Percentiles rank a stretch among this genome's conserved stretches.
These are phyloP conservation scores for Rhodamnia argentea DNA, from an alignment of 345 rosid genomes.

Conservation along the genomic window DNA sequence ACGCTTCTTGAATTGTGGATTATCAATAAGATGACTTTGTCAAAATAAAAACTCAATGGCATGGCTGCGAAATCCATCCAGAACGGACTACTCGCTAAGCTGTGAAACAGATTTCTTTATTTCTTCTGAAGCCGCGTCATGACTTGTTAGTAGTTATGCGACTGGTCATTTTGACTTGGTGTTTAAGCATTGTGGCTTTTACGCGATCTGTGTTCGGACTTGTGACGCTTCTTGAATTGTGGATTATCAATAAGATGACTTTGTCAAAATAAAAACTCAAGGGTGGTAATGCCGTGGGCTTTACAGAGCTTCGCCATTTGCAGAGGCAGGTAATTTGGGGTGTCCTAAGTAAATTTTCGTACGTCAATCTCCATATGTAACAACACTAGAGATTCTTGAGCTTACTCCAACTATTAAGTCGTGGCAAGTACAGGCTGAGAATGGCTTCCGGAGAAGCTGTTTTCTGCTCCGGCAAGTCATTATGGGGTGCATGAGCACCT, in stretches of 20 bases:
- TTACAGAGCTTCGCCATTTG: background rate
- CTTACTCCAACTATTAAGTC: background rate
- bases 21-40: background rate
- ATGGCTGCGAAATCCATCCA: constrained; percentile 28
- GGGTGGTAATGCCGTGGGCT: background rate
- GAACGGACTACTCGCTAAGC: constrained; percentile 34
- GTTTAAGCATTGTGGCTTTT: background rate
- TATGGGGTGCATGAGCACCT: background rate
- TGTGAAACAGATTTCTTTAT: constrained; percentile 9
- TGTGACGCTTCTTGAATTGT: background rate
- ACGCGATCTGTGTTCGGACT: background rate
- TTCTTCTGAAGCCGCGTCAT: background rate
- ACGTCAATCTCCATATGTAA: background rate
- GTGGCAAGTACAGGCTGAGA: background rate
- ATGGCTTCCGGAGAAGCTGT: background rate
- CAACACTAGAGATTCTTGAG: background rate
- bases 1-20: background rate
- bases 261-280: background rate
- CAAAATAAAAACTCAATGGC: background rate
- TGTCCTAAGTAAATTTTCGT: background rate
- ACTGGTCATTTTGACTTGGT: background rate
- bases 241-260: background rate
- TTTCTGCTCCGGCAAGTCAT: background rate
- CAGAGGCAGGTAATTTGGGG: background rate
- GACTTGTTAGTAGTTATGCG: background rate